These are phyloP conservation scores for Boletus subcaerulescens DNA, from an alignment of 768 basidiomycete genomes.

Conservation along the genomic window DNA sequence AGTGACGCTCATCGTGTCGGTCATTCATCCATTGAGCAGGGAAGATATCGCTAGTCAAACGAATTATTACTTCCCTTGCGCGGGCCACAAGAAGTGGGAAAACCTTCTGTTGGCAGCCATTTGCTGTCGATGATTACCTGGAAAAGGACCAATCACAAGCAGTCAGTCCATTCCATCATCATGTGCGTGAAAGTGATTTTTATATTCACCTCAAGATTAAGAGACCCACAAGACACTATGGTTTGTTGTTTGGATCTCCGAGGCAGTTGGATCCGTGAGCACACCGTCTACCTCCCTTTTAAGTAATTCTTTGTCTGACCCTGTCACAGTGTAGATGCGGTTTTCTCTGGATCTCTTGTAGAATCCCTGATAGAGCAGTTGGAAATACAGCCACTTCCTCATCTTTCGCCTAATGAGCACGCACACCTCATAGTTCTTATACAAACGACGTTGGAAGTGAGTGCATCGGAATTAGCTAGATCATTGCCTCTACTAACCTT, in stretches of 20 bases:
- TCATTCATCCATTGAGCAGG: conserved; percentile 41
- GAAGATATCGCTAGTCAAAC: conserved; percentile 82
- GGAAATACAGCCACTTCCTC: conserved; percentile 61
- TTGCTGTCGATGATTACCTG: conserved; percentile 51
- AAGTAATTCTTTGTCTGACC: conserved; percentile 2
- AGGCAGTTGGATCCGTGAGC: conserved; percentile 46
- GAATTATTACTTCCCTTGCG: conserved; percentile 69
- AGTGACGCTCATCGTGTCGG: background rate
- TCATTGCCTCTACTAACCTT: background rate
- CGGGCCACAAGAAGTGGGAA: conserved; percentile 23
- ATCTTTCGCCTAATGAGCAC: conserved; percentile 76
- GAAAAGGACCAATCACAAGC: conserved; percentile 15
- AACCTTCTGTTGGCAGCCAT: conserved; percentile 39
- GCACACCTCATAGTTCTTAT: conserved; percentile 81
- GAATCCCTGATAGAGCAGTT: conserved; percentile 59
- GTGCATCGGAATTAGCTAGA: conserved; percentile 7
- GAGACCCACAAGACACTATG: conserved; percentile 39
- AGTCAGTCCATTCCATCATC: conserved; percentile 15
- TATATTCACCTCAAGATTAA: conserved; percentile 8
- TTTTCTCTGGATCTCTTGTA: conserved; percentile 62
- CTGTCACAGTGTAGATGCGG: conserved; percentile 42
- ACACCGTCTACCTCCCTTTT: background rate
- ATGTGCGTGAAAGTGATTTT: background rate
- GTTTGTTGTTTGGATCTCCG: conserved; percentile 50
- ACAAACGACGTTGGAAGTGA: conserved; percentile 82